Percentiles rank a stretch among this genome's conserved stretches.
Evolutionary conservation across 2,329 filamentous ascomycete species (phyloP).

Genomic region (Venturia carpophila): DNA sequence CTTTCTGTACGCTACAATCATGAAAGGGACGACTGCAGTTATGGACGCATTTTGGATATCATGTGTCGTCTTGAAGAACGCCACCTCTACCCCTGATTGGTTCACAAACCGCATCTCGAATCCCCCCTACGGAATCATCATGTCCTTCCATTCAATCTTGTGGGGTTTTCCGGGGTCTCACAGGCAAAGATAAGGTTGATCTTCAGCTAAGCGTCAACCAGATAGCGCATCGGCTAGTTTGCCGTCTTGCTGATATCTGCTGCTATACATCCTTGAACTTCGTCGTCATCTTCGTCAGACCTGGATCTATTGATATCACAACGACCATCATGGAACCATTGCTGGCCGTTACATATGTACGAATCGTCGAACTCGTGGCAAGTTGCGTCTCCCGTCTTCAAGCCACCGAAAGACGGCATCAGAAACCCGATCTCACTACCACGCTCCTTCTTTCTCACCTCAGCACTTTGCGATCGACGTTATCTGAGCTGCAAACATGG

Average conservation of each 20-base stretch:
- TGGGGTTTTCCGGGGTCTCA: background rate
- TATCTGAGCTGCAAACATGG: conserved; percentile 3
- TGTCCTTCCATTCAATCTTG: no score
- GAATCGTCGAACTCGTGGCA: background rate
- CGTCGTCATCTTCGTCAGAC: background rate
- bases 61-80: background rate
- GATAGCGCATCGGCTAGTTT: background rate
- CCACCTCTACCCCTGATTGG: background rate
- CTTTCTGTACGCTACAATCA: background rate
- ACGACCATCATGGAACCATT: background rate
- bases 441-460: conserved; percentile 7
- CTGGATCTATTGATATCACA: background rate
- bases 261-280: background rate
- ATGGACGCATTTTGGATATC: background rate
- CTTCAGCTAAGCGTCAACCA: background rate
- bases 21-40: background rate
- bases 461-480: background rate
- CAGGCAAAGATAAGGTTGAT: background rate
- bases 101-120: background rate
- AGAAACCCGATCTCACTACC: background rate
- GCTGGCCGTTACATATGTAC: background rate
- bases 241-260: background rate
- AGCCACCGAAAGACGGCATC: background rate
- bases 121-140: background rate
- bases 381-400: background rate